Percentiles rank a stretch among this genome's conserved stretches.
Conservation (phyloP, 352 stramenopile genomes). For the Globisporangium paroecandrum region DNA sequence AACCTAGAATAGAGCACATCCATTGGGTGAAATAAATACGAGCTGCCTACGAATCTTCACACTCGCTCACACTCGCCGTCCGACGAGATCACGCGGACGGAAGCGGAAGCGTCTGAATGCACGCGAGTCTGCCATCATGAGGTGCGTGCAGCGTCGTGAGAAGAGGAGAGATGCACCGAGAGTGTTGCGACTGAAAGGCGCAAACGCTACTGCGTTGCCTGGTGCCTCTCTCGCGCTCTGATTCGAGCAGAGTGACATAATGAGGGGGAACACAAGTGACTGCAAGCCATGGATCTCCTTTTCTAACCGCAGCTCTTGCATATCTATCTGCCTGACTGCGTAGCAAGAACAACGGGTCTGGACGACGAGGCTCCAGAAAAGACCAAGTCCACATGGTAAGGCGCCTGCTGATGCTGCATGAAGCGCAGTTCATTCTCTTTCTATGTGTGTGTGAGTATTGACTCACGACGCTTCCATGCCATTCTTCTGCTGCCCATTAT, state of each 20-base stretch:
- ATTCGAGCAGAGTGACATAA: not conserved
- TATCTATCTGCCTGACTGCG: not conserved
- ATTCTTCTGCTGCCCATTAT: not conserved
- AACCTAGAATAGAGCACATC: not conserved
- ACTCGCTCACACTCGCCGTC: conserved; percentile 5
- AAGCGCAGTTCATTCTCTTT: not conserved
- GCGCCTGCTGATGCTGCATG: not conserved
- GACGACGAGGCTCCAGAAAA: conserved; percentile 14
- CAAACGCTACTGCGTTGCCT: not conserved
- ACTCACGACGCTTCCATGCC: not conserved
- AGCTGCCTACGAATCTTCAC: conserved; percentile 12
- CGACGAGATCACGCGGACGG: not conserved
- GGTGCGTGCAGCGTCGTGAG: conserved; percentile 22
- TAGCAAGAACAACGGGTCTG: conserved; percentile 19
- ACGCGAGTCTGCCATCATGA: conserved; percentile 32
- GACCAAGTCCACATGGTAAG: conserved; percentile 14
- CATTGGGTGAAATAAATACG: conserved; percentile 1
- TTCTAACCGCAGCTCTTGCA: not conserved
- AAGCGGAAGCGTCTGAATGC: conserved; percentile 17
- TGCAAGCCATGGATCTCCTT: not conserved
- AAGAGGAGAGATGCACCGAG: not conserved
- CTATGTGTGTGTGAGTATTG: not conserved
- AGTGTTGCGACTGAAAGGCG: not conserved
- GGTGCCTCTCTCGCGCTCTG: not conserved
- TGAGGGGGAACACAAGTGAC: not conserved